Evolutionary conservation across 2,329 filamentous ascomycete genomes (phyloP).

Genomic region (Conoideocrella luteorostrata): DNA sequence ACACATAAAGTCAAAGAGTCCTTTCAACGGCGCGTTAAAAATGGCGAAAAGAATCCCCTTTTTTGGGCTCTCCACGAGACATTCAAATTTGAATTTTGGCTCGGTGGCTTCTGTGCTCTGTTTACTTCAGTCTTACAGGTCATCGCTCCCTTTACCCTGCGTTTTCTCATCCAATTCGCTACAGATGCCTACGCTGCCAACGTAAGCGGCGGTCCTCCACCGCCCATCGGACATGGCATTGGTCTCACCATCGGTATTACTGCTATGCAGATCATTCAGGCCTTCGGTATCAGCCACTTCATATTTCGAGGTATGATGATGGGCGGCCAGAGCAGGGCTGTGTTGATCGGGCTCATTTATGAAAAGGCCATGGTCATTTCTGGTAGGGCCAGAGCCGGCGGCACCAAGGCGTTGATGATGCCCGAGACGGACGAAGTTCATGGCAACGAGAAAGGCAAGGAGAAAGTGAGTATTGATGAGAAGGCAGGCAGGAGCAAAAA

Average conservation of each 20-base stretch:
- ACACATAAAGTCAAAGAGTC: conserved; percentile 58
- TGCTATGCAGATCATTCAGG: conserved; percentile 77
- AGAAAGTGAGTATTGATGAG: conserved; percentile 24
- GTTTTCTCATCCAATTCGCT: conserved; percentile 82
- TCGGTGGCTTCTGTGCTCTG: conserved; percentile 75
- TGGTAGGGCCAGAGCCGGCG: conserved; percentile 79
- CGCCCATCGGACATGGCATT: conserved; percentile 67
- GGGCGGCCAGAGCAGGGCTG: conserved; percentile 74
- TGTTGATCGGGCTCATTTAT: conserved; percentile 80
- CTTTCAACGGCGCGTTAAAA: conserved; percentile 61
- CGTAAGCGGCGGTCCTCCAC: conserved; percentile 42
- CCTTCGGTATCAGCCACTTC: conserved; percentile 79
- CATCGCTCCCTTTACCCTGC: conserved; percentile 75
- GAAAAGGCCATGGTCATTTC: conserved; percentile 90
- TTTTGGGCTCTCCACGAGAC: conserved; percentile 80
- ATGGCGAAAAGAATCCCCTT: conserved; percentile 67
- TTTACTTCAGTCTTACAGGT: conserved; percentile 70
- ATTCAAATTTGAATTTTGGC: conserved; percentile 75
- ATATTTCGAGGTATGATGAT: conserved; percentile 90
- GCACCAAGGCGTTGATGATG: conserved; percentile 31
- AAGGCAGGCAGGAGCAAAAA: conserved; percentile 35
- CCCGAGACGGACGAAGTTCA: conserved; percentile 40
- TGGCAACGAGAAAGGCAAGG: conserved; percentile 32
- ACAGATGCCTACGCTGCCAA: conserved; percentile 68
- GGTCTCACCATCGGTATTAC: conserved; percentile 82